Evolutionary conservation across 352 stramenopile genomes (phyloP), one percentile per base, ranked within the genome.

Genomic region (Hyaloperonospora brassicae): DNA sequence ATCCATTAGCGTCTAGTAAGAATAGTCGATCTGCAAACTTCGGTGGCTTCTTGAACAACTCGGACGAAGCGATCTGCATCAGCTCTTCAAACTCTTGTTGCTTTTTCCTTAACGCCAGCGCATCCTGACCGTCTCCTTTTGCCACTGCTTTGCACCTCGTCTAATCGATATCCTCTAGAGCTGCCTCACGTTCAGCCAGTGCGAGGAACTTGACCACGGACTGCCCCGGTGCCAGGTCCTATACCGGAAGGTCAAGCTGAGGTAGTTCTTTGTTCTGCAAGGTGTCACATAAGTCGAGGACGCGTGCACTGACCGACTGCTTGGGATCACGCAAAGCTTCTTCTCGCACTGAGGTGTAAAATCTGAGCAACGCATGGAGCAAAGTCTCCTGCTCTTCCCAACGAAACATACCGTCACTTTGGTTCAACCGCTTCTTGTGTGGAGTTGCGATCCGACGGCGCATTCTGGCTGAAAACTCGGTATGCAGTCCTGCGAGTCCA

Each of bases 141-240:
- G 30, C 22, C 9, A 30, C 14, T 17, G n/a, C 39, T 3, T 7
- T 31, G 27, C 7, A 31, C 13, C 62, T 48, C 1, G 45, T 24
- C 31, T 25, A 47, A 6, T n/a, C n/a, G n/a, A 24, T 21, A 35
- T 49, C 40, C 7, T 45, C 34, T 51, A 49, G 55, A 46, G 47
- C 55, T 44, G 64, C 57, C 9, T 70, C 40, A 11, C 62, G 59
- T 22, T 86, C 69, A 21, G 76, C 41, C 22, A 35, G 36, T 0
- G 74, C 79, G 4, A 86, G 61, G 11, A 79, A 44, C 50, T 86
- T 87, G 54, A 76, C 79, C 14, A 86, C 62, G 0, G 79, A 86
- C 3, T 66, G 62, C 10, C 81, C 81, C 2, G 81, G 72, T 2
- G 70, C 64, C 4, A 91, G 59, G 40, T 91, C 81, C 45, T 91